phyloP scores from a whole-genome alignment of 768 basidiomycete genomes.

The Paxillus ammoniavirescens region DNA sequence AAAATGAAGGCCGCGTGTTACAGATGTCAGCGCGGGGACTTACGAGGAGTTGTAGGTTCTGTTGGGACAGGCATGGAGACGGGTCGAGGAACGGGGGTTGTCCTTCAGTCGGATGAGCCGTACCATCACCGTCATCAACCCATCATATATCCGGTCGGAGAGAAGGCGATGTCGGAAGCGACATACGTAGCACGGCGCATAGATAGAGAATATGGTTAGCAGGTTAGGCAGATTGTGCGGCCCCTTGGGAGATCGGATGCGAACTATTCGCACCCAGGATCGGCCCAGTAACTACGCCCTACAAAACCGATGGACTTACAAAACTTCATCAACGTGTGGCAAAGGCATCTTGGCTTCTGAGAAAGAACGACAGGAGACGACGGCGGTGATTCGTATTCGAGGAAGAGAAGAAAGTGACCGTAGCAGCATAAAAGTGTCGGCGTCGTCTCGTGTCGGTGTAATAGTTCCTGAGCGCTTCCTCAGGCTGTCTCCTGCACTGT shows the following conservation, averaged over 20 bases:
- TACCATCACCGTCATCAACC: background rate
- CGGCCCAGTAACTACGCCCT: background rate
- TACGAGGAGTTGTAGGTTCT: conserved; percentile 5
- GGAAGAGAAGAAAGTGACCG: conserved; percentile 2
- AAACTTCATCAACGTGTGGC: conserved; percentile 8
- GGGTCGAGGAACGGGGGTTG: conserved; percentile 2
- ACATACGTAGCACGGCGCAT: background rate
- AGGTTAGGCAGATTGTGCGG: background rate
- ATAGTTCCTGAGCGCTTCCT: no score
- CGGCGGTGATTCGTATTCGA: conserved; percentile 1
- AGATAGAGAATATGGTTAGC: background rate
- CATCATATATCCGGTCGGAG: background rate
- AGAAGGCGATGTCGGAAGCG: background rate
- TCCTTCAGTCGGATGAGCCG: conserved; percentile 6
- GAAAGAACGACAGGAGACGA: conserved; percentile 1
- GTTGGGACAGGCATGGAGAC: conserved; percentile 8
- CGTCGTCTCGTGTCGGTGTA: background rate
- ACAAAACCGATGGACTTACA: conserved; percentile 14
- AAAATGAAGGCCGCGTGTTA: background rate
- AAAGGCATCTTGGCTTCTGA: conserved; percentile 8
- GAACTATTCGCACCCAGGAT: background rate
- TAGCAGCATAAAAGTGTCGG: conserved; percentile 5
- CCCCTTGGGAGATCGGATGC: background rate
- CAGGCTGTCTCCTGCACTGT: no score
- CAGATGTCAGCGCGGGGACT: background rate